phyloP scores from a whole-genome alignment of 192 early-diverging fungal genomes.

The Linnemannia exigua region DNA sequence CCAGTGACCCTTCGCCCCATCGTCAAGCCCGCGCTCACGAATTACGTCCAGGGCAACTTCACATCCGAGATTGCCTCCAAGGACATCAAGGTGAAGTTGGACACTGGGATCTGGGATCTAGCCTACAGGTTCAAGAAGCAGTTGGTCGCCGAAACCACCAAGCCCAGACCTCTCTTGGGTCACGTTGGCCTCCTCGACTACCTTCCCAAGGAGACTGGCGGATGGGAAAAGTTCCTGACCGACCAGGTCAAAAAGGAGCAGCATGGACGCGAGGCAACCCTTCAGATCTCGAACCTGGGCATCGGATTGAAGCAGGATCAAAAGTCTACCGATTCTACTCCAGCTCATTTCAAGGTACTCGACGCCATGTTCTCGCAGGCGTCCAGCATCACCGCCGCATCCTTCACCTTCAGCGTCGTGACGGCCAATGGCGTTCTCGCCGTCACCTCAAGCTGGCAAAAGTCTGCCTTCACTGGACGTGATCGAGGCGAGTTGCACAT shows the following conservation, averaged over 20 bases:
- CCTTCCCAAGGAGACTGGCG: constrained; percentile 15
- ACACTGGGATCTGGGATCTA: constrained; percentile 33
- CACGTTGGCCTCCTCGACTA: constrained; percentile 27
- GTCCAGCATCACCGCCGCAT: not conserved
- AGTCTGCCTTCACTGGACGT: constrained; percentile 6
- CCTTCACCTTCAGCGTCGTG: constrained; percentile 24
- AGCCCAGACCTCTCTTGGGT: not conserved
- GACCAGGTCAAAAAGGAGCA: constrained; percentile 33
- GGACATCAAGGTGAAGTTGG: constrained; percentile 17
- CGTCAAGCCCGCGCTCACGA: constrained; percentile 14
- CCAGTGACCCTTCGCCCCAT: constrained; percentile 25
- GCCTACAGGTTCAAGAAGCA: constrained; percentile 9
- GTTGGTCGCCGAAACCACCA: constrained; percentile 11
- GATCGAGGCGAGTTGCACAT: constrained; percentile 7
- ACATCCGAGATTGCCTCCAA: constrained; percentile 24
- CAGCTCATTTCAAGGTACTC: constrained; percentile 9
- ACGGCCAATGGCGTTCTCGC: constrained; percentile 34
- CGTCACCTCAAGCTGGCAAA: constrained; percentile 25
- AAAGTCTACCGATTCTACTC: constrained; percentile 28
- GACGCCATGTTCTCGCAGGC: constrained; percentile 33
- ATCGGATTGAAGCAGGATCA: not conserved
- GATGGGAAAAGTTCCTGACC: constrained; percentile 29
- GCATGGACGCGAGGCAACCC: constrained; percentile 27
- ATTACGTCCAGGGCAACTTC: constrained; percentile 18
- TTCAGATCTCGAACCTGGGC: constrained; percentile 39